phyloP scores from a whole-genome alignment of 805 yeast species.

The Candida hungchunana region DNA sequence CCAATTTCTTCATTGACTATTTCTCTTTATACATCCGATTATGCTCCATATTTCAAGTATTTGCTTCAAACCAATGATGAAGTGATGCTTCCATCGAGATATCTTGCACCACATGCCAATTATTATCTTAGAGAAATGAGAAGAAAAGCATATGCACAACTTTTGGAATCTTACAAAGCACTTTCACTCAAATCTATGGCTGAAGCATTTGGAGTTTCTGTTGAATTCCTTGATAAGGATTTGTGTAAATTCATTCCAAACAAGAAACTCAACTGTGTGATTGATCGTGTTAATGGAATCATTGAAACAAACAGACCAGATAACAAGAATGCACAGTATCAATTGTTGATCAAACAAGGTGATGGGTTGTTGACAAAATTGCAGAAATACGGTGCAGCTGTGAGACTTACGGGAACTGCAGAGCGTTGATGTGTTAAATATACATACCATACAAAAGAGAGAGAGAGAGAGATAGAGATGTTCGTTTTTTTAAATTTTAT shows the following conservation, averaged over 20 bases:
- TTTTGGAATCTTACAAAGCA: slow-evolving; percentile 91
- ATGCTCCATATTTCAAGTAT: slow-evolving; percentile 70
- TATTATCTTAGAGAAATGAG: slow-evolving; percentile 90
- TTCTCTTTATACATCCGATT: slow-evolving; percentile 85
- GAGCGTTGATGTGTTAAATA: slow-evolving; percentile 43
- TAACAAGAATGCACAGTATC: slow-evolving; percentile 92
- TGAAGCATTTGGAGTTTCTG: slow-evolving; percentile 82
- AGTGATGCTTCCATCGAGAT: slow-evolving; percentile 60
- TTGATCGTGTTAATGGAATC: slow-evolving; percentile 92
- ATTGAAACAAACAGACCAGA: slow-evolving; percentile 96
- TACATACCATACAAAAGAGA: background rate
- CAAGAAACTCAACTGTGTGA: slow-evolving; percentile 90
- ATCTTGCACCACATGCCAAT: slow-evolving; percentile 71
- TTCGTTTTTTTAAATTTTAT: too few relatives aligned
- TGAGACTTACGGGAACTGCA: slow-evolving; percentile 89
- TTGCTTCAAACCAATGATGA: slow-evolving; percentile 74
- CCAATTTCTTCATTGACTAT: slow-evolving; percentile 82
- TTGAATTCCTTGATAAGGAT: slow-evolving; percentile 82
- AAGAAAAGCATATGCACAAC: slow-evolving; percentile 90
- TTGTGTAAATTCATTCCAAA: slow-evolving; percentile 88
- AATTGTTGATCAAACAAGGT: slow-evolving; percentile 82
- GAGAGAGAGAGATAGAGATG: too few relatives aligned
- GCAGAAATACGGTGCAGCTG: slow-evolving; percentile 97
- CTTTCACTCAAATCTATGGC: slow-evolving; percentile 92
- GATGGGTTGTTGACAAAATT: slow-evolving; percentile 88